Conservation (phyloP, 345 rosid species). For the Firmiana major region DNA sequence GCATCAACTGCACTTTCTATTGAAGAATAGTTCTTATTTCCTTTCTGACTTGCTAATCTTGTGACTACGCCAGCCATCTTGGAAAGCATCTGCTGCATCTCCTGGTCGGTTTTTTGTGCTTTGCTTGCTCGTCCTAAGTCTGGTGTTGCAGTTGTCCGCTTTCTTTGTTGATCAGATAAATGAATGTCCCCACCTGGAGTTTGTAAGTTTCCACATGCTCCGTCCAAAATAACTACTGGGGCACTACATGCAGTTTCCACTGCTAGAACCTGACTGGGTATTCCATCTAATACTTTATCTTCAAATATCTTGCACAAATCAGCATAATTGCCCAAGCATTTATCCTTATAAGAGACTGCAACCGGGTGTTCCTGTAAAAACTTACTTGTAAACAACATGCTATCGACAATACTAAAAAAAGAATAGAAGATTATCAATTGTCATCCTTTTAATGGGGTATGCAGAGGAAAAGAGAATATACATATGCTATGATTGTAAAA, state of each 20-base stretch:
- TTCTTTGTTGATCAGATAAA: conserved; percentile 34
- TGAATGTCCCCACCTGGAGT: conserved; percentile 19
- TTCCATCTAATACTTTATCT: conserved; percentile 27
- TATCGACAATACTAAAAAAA: neutral
- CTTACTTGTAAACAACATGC: neutral
- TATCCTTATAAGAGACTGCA: conserved; percentile 48
- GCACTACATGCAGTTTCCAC: conserved; percentile 25
- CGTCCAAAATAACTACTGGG: conserved; percentile 29
- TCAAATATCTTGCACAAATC: conserved; percentile 51
- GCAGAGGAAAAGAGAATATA: neutral
- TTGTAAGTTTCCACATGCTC: conserved; percentile 20
- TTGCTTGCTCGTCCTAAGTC: conserved; percentile 30
- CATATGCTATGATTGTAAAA: neutral
- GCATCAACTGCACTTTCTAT: conserved; percentile 50
- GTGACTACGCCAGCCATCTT: conserved; percentile 25
- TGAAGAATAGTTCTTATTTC: conserved; percentile 19
- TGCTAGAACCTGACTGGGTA: conserved; percentile 24
- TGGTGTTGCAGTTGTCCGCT: conserved; percentile 26
- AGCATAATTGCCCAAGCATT: conserved; percentile 35
- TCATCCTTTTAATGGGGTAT: neutral
- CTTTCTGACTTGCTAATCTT: conserved; percentile 16
- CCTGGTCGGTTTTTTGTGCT: conserved; percentile 36
- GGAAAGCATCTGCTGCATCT: conserved; percentile 26
- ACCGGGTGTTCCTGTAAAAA: conserved; percentile 62
- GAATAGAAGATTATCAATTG: neutral